Evolutionary conservation across 2,329 filamentous ascomycete species (phyloP).

Genomic region (Didymosphaeria variabile): DNA sequence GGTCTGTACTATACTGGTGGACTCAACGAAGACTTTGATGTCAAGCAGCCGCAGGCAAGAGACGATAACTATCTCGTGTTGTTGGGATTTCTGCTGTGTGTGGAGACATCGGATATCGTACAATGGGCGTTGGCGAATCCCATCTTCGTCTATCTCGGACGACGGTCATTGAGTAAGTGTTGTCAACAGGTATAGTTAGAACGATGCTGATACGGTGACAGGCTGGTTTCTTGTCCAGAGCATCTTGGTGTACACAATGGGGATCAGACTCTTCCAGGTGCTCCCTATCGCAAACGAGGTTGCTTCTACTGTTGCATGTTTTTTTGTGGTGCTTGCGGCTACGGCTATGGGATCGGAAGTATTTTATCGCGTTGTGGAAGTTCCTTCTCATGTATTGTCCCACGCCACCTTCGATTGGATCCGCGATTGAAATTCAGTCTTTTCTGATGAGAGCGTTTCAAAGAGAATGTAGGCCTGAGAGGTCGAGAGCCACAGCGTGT

Average conservation of each 20-base stretch:
- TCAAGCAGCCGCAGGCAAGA: constrained; percentile 43
- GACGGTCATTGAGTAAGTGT: constrained; percentile 52
- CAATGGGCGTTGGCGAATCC: constrained; percentile 45
- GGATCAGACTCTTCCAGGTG: constrained; percentile 54
- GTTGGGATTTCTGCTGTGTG: constrained; percentile 47
- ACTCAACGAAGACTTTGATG: constrained; percentile 44
- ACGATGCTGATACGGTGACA: constrained; percentile 23
- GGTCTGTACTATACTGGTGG: constrained; percentile 48
- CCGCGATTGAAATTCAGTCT: not conserved
- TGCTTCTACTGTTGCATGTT: constrained; percentile 16
- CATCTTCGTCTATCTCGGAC: constrained; percentile 48
- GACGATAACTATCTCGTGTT: constrained; percentile 54
- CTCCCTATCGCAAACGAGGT: constrained; percentile 19
- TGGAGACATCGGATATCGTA: constrained; percentile 48
- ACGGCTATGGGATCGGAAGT: constrained; percentile 21
- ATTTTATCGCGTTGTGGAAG: constrained; percentile 29
- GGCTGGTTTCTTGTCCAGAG: constrained; percentile 51
- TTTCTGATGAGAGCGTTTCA: not conserved
- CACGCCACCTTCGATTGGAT: constrained; percentile 20
- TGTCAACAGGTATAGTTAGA: not conserved
- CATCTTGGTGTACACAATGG: constrained; percentile 50
- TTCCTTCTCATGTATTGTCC: constrained; percentile 20
- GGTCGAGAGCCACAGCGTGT: not conserved
- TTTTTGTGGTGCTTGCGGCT: constrained; percentile 20
- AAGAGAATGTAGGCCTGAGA: not conserved